These are phyloP conservation scores for Cyberlindnera mycetangii DNA, from an alignment of 805 yeast species.

Conservation along the genomic window DNA sequence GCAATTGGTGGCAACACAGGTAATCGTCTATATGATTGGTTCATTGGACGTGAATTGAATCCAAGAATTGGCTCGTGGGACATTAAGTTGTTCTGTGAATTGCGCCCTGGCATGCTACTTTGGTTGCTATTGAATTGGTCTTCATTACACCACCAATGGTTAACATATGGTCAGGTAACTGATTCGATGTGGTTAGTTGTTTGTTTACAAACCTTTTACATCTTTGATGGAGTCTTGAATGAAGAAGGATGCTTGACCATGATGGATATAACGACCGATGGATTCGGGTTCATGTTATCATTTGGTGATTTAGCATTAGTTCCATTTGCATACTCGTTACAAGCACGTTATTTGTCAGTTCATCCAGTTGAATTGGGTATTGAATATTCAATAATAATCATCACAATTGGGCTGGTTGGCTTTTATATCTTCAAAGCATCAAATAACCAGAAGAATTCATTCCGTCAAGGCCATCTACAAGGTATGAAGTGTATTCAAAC, in stretches of 20 bases:
- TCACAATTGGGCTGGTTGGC: constrained; percentile 55
- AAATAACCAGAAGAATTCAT: constrained; percentile 80
- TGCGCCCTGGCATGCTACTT: constrained; percentile 89
- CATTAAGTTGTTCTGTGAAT: constrained; percentile 86
- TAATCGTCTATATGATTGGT: constrained; percentile 81
- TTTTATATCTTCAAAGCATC: constrained; percentile 80
- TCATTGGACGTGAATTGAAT: constrained; percentile 93
- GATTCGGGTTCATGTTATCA: constrained; percentile 93
- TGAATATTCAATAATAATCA: constrained; percentile 35
- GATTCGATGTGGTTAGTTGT: constrained; percentile 74
- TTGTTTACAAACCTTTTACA: constrained; percentile 72
- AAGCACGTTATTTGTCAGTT: constrained; percentile 74
- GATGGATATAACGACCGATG: constrained; percentile 97
- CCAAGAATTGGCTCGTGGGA: constrained; percentile 87
- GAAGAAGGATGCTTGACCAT: constrained; percentile 87
- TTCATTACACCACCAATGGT: constrained; percentile 78
- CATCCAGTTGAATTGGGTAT: constrained; percentile 55
- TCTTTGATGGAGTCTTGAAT: constrained; percentile 87
- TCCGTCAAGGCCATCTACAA: constrained; percentile 72
- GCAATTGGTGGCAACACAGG: constrained; percentile 88
- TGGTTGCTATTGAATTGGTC: constrained; percentile 81
- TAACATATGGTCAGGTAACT: constrained; percentile 51
- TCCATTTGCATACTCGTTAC: constrained; percentile 88
- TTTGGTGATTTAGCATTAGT: constrained; percentile 93
- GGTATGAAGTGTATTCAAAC: constrained; percentile 72